Evolutionary conservation across 108 stramenopile species (phyloP).

Genomic region (Pseudonitzschia delicatissima): DNA sequence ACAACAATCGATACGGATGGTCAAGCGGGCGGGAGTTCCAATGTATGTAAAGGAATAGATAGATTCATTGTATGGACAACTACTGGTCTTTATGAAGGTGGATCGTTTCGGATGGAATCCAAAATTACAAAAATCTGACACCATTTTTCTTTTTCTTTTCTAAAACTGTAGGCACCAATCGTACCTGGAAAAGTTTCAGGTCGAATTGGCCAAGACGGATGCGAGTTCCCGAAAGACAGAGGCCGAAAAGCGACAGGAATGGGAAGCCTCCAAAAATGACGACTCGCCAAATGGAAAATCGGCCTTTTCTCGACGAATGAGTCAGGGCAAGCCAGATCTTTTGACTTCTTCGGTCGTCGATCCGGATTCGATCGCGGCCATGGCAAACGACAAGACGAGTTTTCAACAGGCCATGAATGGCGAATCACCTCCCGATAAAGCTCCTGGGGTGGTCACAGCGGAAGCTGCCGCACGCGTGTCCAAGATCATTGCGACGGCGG

Average conservation of each 20-base stretch:
- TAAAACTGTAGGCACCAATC: conserved; percentile 16
- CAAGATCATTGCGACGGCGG: conserved; percentile 70
- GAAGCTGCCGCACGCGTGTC: conserved; percentile 50
- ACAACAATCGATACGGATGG: conserved; percentile 46
- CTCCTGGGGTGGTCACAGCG: background rate
- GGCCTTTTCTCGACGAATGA: conserved; percentile 36
- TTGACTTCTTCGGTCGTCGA: conserved; percentile 38
- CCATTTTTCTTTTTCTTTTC: conserved; percentile 3
- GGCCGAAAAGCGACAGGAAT: conserved; percentile 47
- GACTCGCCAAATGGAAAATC: conserved; percentile 31
- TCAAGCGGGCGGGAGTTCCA: conserved; percentile 63
- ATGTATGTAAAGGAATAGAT: conserved; percentile 19
- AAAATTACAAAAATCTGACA: background rate
- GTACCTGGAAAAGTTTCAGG: conserved; percentile 17
- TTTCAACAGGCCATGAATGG: conserved; percentile 13
- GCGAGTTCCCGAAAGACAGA: conserved; percentile 32
- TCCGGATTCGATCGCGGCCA: conserved; percentile 26
- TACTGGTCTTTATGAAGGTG: no score
- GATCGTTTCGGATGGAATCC: no score
- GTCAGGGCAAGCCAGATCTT: conserved; percentile 34
- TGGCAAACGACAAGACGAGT: conserved; percentile 39
- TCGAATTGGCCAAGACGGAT: conserved; percentile 36
- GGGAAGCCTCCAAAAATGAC: conserved; percentile 64
- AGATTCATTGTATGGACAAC: no score
- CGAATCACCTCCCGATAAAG: background rate